Evolutionary conservation across 2,329 filamentous ascomycete genomes (phyloP).

Genomic region (Aureobasidium sp.): DNA sequence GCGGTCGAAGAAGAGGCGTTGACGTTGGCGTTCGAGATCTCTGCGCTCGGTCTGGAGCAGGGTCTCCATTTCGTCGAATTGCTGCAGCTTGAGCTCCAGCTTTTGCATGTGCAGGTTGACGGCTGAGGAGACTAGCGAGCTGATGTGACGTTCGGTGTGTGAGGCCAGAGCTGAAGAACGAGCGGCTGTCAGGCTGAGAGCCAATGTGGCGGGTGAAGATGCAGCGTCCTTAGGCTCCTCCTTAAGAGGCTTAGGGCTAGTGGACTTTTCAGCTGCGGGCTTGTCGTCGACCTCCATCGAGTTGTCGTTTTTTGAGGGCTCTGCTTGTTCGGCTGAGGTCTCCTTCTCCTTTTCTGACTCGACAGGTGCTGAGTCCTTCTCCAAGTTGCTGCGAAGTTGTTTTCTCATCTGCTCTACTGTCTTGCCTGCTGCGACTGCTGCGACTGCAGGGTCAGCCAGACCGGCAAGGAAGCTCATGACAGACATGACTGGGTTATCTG

Average conservation of each 20-base stretch:
- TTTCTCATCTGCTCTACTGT: slow-evolving; percentile 81
- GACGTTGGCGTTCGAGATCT: slow-evolving; percentile 83
- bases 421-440: slow-evolving; percentile 81
- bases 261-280: slow-evolving; percentile 31
- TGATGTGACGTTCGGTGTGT: slow-evolving; percentile 95
- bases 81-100: slow-evolving; percentile 88
- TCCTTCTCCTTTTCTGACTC: slow-evolving; percentile 45
- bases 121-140: slow-evolving; percentile 80
- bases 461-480: slow-evolving; percentile 91
- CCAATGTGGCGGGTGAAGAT: slow-evolving; percentile 57
- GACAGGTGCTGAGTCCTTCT: slow-evolving; percentile 49
- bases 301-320: slow-evolving; percentile 53
- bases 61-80: slow-evolving; percentile 93
- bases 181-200: slow-evolving; percentile 77
- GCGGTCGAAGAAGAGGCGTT: slow-evolving; percentile 89
- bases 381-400: slow-evolving; percentile 70
- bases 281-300: slow-evolving; percentile 57
- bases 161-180: slow-evolving; percentile 83
- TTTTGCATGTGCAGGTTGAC: slow-evolving; percentile 95
- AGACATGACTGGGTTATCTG: slow-evolving; percentile 93
- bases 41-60: slow-evolving; percentile 86
- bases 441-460: slow-evolving; percentile 81
- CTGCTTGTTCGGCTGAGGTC: slow-evolving; percentile 26
- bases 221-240: slow-evolving; percentile 38
- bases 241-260: slow-evolving; percentile 34